Evolutionary conservation across 2,329 filamentous ascomycete genomes (phyloP), one percentile per base, ranked within the genome.

Genomic region (Phaeosphaeria sp.): DNA sequence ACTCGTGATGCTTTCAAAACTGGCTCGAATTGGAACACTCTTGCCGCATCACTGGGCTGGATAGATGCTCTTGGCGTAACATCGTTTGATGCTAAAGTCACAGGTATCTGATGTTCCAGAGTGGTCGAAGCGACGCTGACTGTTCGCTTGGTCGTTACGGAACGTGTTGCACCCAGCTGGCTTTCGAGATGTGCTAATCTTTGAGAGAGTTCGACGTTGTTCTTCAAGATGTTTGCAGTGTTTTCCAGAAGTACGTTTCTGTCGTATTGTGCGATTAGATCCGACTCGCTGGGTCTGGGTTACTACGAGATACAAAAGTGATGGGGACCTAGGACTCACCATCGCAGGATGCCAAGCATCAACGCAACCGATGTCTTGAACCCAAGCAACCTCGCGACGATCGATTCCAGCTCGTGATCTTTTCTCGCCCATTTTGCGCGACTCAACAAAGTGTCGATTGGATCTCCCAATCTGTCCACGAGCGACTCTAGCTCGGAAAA

Each of bases 401-500:
- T 24, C 13, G 47, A 45, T 8, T 6, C 27, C 1, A 61, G 36
- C 18, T 53, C 30, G 15, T 51, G 30, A 18, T 53, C 51, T 13
- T 63, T 59, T 7, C 42, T 6, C 21, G 46, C 57, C 60, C 55
- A 63, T 47, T 47, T 20, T 20, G 59, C 15, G 4, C 48, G 30
- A 3, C 48, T 39, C 15, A 42, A 15, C n/a, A 13, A 13, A 5
- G 17, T 24, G 17, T 44, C 22, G 17, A 36, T 8, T n/a, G 17
- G 18, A n/a, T 36, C 30, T 13, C 30, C 20, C 39, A 49, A n/a
- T 24, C 17, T 50, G 6, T 15, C 24, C 13, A 72, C 42, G 61
- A 72, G 51, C 30, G 58, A 6, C 51, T 74, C 55, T 2, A 63
- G 40, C 13, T 63, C 55, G 0, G 43, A 54, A 40, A 63, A 63